These are phyloP conservation scores for Septoria petroselini DNA, from an alignment of 2,329 filamentous ascomycete genomes.

Conservation along the genomic window DNA sequence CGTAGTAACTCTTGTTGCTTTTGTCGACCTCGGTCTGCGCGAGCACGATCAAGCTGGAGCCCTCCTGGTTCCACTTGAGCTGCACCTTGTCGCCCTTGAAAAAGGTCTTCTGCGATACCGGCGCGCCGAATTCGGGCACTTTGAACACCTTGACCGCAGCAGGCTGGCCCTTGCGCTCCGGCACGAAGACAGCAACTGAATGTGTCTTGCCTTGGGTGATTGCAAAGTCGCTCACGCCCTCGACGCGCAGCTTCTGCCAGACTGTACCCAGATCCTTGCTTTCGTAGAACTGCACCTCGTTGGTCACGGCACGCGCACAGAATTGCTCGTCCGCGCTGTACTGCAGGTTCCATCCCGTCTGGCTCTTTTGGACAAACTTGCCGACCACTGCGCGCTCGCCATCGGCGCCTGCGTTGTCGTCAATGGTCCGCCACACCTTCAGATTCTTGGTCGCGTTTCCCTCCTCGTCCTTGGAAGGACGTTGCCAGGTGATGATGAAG, in stretches of 20 bases:
- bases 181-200: conserved; percentile 90
- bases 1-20: conserved; percentile 98
- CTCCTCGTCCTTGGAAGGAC: conserved; percentile 84
- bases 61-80: conserved; percentile 93
- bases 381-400: conserved; percentile 72
- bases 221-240: conserved; percentile 86
- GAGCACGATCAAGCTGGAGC: conserved; percentile 87
- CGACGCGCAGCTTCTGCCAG: conserved; percentile 92
- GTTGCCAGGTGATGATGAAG: conserved; percentile 95
- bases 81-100: conserved; percentile 99
- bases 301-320: conserved; percentile 90
- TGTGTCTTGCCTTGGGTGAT: conserved; percentile 85
- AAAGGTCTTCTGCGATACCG: conserved; percentile 96
- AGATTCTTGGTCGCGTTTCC: conserved; percentile 94
- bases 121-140: conserved; percentile 76
- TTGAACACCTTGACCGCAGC: conserved; percentile 92
- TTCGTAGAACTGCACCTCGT: conserved; percentile 96
- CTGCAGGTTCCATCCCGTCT: conserved; percentile 95
- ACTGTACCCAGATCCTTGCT: conserved; percentile 79
- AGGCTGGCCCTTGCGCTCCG: conserved; percentile 89
- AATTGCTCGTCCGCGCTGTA: conserved; percentile 92
- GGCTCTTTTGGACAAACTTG: conserved; percentile 90
- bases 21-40: conserved; percentile 98
- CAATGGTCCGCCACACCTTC: conserved; percentile 88
- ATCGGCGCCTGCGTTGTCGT: conserved; percentile 59